Evolutionary conservation across 2,329 filamentous ascomycete species (phyloP).

Genomic region (Byssochlamys sp.): DNA sequence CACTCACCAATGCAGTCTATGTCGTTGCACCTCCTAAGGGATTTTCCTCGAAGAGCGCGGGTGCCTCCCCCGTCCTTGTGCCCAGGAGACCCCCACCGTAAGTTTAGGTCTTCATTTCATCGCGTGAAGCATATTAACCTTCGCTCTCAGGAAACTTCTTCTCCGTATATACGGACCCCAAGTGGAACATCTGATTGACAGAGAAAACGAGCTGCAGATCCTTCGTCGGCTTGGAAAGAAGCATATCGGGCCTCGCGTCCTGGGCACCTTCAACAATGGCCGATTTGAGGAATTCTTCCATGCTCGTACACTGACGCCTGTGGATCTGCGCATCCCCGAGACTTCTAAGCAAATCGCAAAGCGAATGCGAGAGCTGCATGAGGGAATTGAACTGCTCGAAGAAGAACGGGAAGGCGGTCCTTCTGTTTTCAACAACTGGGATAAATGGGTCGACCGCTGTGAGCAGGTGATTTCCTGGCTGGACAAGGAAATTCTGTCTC

Average conservation of each 20-base stretch:
- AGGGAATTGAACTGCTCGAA: constrained; percentile 76
- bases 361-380: constrained; percentile 90
- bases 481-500: constrained; percentile 49
- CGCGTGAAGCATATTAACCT: neutral
- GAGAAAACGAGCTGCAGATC: constrained; percentile 79
- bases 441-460: constrained; percentile 68
- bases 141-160: constrained; percentile 56
- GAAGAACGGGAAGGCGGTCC: constrained; percentile 70
- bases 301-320: constrained; percentile 66
- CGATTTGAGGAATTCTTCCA: constrained; percentile 93
- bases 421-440: constrained; percentile 85
- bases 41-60: constrained; percentile 36
- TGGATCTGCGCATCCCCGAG: constrained; percentile 67
- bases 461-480: constrained; percentile 45
- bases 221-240: constrained; percentile 77
- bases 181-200: constrained; percentile 89
- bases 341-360: constrained; percentile 91
- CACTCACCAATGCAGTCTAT: constrained; percentile 92
- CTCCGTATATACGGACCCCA: constrained; percentile 90
- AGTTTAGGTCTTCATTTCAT: constrained; percentile 18
- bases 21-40: constrained; percentile 74
- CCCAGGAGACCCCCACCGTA: constrained; percentile 45
- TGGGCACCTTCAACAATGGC: constrained; percentile 88
- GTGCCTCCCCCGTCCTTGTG: constrained; percentile 27
- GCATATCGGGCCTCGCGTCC: constrained; percentile 79